Evolutionary conservation across 139 green algal genomes (phyloP).

Genomic region (Haematococcus lacustris): DNA sequence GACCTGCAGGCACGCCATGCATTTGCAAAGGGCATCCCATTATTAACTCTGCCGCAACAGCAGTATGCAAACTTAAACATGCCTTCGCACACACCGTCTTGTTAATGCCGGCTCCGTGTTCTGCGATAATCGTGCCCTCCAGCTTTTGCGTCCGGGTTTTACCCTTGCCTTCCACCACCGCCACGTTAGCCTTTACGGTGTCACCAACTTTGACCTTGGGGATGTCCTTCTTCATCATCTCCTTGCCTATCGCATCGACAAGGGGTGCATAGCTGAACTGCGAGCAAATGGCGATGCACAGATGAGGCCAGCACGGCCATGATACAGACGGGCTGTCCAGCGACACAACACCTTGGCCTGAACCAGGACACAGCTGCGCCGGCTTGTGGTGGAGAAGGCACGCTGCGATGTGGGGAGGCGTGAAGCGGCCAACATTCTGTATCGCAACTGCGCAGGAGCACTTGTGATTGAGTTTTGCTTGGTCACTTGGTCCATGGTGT

Average conservation of each 20-base stretch:
- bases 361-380: not conserved
- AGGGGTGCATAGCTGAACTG: constrained; percentile 2
- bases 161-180: constrained; percentile 41
- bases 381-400: not conserved
- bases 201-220: constrained; percentile 28
- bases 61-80: not conserved
- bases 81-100: constrained; percentile 17
- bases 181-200: constrained; percentile 36
- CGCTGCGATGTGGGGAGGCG: not conserved
- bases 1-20: not conserved
- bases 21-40: not conserved
- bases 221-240: constrained; percentile 14
- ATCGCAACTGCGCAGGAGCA: too few relatives aligned
- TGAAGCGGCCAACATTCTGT: not conserved
- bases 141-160: constrained; percentile 39
- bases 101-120: constrained; percentile 29
- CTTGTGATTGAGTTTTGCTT: too few relatives aligned
- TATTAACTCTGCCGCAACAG: not conserved
- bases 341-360: too few relatives aligned
- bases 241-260: not conserved
- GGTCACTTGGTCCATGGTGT: too few relatives aligned
- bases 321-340: too few relatives aligned
- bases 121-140: constrained; percentile 47
- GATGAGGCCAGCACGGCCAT: too few relatives aligned
- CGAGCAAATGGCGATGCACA: too few relatives aligned